Evolutionary conservation across 73 alveolate genomes (phyloP).

Genomic region (Effrenium voratum): DNA sequence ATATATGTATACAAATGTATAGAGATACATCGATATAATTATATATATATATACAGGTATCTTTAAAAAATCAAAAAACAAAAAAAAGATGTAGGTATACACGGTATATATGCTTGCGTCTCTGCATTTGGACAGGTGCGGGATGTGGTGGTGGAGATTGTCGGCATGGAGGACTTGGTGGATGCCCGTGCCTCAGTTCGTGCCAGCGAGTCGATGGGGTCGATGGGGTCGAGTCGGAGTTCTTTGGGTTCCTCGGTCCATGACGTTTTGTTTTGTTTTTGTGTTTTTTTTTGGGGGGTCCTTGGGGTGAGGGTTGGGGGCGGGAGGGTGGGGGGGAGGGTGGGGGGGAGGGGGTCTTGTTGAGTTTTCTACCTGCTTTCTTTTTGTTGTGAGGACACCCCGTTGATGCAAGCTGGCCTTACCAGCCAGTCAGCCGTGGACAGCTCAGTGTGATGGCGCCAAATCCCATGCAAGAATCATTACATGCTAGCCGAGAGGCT

Average conservation of each 20-base stretch:
- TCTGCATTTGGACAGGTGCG: slow-evolving; percentile 12
- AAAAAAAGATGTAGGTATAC: background rate
- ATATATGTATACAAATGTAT: background rate
- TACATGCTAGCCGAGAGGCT: too few relatives aligned
- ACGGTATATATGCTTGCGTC: background rate
- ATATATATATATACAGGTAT: background rate
- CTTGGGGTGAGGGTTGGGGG: too few relatives aligned
- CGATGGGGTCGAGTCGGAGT: background rate
- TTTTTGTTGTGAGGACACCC: slow-evolving; percentile 62
- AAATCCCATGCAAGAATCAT: too few relatives aligned
- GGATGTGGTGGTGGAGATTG: slow-evolving; percentile 74
- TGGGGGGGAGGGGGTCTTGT: too few relatives aligned
- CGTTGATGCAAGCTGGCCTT: slow-evolving; percentile 80
- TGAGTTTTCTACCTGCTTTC: background rate
- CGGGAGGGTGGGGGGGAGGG: too few relatives aligned
- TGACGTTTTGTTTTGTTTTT: too few relatives aligned
- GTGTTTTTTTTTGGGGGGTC: too few relatives aligned
- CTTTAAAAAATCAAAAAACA: background rate
- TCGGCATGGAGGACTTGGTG: slow-evolving; percentile 85
- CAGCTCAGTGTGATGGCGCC: background rate
- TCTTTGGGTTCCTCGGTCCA: too few relatives aligned
- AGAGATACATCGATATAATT: background rate
- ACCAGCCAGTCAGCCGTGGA: slow-evolving; percentile 73
- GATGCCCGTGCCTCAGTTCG: slow-evolving; percentile 5
- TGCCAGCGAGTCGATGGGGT: background rate